A percentile compares a stretch with the other conserved stretches of the same genome.
phyloP scores from a whole-genome alignment of 805 yeast species.

The Kazachstania bromeliacearum region DNA sequence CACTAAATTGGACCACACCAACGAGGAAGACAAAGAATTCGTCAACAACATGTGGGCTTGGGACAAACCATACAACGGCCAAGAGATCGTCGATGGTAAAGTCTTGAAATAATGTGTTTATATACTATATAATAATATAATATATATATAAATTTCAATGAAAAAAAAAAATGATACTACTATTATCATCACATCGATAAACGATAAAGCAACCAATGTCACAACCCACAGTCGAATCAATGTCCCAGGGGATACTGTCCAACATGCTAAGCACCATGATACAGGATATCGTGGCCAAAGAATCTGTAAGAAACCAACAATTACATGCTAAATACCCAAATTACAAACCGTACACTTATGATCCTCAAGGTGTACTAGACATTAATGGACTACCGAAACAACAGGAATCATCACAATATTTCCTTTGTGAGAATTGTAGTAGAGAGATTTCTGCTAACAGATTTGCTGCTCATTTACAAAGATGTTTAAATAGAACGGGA shows the following conservation, averaged over 20 bases:
- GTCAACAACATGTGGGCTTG: conserved; percentile 93
- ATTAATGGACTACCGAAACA: conserved; percentile 24
- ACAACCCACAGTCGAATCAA: conserved; percentile 16
- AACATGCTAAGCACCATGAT: conserved; percentile 23
- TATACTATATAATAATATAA: not conserved
- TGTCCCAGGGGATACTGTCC: conserved; percentile 18
- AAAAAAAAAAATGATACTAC: not conserved
- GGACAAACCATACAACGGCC: conserved; percentile 92
- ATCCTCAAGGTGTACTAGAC: conserved; percentile 21
- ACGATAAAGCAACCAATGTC: conserved; percentile 5
- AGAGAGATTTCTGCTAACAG: conserved; percentile 85
- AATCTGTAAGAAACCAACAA: conserved; percentile 17
- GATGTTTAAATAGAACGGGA: conserved; percentile 72
- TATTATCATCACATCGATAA: not conserved
- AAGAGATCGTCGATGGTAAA: conserved; percentile 95
- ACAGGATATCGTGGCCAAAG: conserved; percentile 27
- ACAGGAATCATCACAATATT: conserved; percentile 39
- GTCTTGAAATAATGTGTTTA: conserved; percentile 62
- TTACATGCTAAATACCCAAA: conserved; percentile 19
- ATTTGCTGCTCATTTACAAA: conserved; percentile 86
- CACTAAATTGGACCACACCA: conserved; percentile 73
- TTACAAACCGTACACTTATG: conserved; percentile 19
- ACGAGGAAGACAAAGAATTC: conserved; percentile 68
- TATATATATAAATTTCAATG: not conserved
- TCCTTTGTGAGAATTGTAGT: conserved; percentile 71